Evolutionary conservation across 148 eudicot genomes (phyloP), one percentile per base, ranked within the genome.

Genomic region (Cornus controversa): DNA sequence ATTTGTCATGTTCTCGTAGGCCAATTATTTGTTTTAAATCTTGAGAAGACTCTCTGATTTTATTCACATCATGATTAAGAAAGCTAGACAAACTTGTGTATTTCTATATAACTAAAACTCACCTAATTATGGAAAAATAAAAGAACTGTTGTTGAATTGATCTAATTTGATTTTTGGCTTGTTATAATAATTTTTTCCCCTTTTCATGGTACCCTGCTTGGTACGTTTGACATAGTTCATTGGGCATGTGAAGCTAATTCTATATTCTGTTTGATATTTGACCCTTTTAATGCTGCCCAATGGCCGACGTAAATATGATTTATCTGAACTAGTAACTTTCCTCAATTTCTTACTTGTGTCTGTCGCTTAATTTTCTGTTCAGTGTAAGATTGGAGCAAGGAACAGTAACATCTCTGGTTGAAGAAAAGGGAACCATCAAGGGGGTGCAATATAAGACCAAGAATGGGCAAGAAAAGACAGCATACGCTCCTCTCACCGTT

Each of bases 351-450:
- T 16, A 50, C 14, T 50, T 20, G 14, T 14, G 20, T 3, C 20
- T 0, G 1, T 16, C 14, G 1, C 20, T 50, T 60, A n/a, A 60
- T 60, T 60, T 22, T 18, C 45, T 69, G 18, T 77, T 69, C 67
- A 77, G 79, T 67, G 79, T 76, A 10, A 45, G 45, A 34, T 24
- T 76, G 79, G 71, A 45, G 24, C 79, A 76, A 66, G 79, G 79
- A 22, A 76, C 72, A 47, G 72, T 69, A 18, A 66, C 71, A 2
- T 76, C 72, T 27, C 40, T 40, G 37, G 16, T 66, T 10, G 40
- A 67, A 42, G n/a, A 47, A 47, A 53, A 24, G 3, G 58, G 73
- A 8, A 23, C 27, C 20, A 26, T 70, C n/a, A 20, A 24, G 67
- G 79, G 79, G 14, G 64, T 66, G 23, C 40, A 7, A 25, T 76